Evolutionary conservation across 805 yeast species (phyloP).

Genomic region (Hanseniaspora hatyaiensis): DNA sequence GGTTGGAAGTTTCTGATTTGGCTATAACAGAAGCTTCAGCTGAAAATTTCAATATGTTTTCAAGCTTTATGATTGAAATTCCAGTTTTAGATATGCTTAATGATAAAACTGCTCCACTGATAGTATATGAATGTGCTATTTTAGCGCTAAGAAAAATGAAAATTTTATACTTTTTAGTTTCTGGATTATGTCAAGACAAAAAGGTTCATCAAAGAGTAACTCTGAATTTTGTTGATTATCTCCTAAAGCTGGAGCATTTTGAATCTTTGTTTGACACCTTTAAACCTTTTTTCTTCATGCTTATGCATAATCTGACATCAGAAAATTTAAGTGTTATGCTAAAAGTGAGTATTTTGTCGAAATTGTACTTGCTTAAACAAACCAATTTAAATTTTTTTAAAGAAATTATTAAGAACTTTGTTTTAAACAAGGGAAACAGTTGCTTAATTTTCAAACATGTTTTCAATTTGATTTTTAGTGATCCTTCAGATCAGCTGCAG

Average conservation of each 20-base stretch:
- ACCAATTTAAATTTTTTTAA: no score
- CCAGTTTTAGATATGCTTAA: background rate
- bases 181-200: background rate
- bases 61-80: constrained; percentile 1
- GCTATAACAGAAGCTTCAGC: background rate
- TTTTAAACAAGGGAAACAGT: background rate
- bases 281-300: background rate
- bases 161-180: background rate
- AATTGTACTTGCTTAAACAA: background rate
- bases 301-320: background rate
- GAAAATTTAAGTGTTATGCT: background rate
- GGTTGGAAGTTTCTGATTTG: background rate
- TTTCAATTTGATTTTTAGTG: no score
- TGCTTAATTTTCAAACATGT: no score
- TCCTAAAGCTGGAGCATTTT: background rate
- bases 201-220: background rate
- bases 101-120: background rate
- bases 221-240: background rate
- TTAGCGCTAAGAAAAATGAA: constrained; percentile 7
- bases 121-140: background rate
- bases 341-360: background rate
- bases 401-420: background rate
- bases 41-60: background rate
- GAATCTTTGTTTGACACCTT: background rate
- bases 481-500: background rate